A percentile compares a stretch with the other conserved stretches of the same genome.
phyloP scores from a whole-genome alignment of 1,284 basidiomycete genomes.

The Sporisorium graminicola region DNA sequence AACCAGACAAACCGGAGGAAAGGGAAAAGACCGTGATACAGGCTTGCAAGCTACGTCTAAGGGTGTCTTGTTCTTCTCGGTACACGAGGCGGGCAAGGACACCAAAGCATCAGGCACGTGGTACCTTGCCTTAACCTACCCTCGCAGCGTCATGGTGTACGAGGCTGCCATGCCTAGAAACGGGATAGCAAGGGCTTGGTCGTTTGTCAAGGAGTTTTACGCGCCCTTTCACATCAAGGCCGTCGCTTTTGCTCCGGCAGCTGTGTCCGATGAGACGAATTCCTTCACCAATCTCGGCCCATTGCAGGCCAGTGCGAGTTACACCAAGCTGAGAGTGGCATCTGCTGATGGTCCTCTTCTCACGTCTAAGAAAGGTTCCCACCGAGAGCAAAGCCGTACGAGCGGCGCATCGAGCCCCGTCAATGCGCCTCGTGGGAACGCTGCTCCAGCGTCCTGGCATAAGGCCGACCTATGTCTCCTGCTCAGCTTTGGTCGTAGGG shows the following conservation, averaged over 20 bases:
- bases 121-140: conserved; percentile 56
- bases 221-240: conserved; percentile 52
- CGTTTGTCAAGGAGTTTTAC: conserved; percentile 56
- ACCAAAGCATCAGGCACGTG: conserved; percentile 56
- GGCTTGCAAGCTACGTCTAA: conserved; percentile 34
- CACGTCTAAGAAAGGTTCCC: conserved; percentile 28
- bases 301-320: conserved; percentile 6
- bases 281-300: conserved; percentile 10
- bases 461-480: conserved; percentile 55
- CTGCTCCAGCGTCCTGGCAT: conserved; percentile 46
- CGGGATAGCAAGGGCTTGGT: conserved; percentile 47
- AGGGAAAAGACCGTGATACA: conserved; percentile 39
- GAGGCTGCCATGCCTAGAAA: conserved; percentile 46
- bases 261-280: conserved; percentile 25
- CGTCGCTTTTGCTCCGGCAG: conserved; percentile 43
- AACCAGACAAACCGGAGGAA: conserved; percentile 17
- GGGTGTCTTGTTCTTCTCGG: conserved; percentile 55
- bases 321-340: conserved; percentile 36
- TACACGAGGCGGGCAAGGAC: conserved; percentile 51
- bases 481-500: conserved; percentile 54
- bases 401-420: conserved; percentile 9
- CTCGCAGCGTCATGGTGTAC: conserved; percentile 55
- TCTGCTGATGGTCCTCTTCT: conserved; percentile 38
- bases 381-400: conserved; percentile 13
- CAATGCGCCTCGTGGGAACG: conserved; percentile 8